Conservation (phyloP, 2,329 filamentous ascomycete genomes). For the Fusarium sp. region DNA sequence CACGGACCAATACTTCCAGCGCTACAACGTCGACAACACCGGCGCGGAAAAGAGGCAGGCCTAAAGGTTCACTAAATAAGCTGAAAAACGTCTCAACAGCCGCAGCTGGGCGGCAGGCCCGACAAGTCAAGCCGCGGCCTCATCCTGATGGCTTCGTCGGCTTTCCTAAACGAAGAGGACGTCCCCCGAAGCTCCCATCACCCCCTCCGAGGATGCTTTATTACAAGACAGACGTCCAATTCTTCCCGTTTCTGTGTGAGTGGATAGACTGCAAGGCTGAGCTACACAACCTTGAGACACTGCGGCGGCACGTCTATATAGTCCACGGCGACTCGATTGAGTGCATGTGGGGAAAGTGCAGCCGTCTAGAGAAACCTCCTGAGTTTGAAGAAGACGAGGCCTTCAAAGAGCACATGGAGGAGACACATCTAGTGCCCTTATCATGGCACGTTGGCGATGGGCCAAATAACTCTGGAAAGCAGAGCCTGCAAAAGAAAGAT, state of each 20-base stretch:
- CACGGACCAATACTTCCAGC: slow-evolving; percentile 6
- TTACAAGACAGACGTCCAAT: slow-evolving; percentile 55
- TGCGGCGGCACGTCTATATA: slow-evolving; percentile 63
- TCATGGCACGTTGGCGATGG: slow-evolving; percentile 71
- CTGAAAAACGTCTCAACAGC: slow-evolving; percentile 42
- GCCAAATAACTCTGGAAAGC: slow-evolving; percentile 54
- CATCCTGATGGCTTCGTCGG: slow-evolving; percentile 39
- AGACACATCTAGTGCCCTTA: slow-evolving; percentile 63
- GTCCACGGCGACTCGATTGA: slow-evolving; percentile 57
- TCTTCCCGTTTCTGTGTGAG: slow-evolving; percentile 67
- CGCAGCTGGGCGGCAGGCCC: slow-evolving; percentile 37
- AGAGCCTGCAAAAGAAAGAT: slow-evolving; percentile 31
- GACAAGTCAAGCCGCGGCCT: slow-evolving; percentile 46
- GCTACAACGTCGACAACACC: slow-evolving; percentile 12
- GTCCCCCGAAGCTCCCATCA: slow-evolving; percentile 54
- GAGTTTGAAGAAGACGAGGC: slow-evolving; percentile 53
- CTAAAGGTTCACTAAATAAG: slow-evolving; percentile 58
- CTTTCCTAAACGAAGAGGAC: slow-evolving; percentile 55
- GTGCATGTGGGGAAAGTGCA: slow-evolving; percentile 52
- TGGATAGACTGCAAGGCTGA: slow-evolving; percentile 69
- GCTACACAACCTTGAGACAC: slow-evolving; percentile 70
- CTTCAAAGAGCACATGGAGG: slow-evolving; percentile 64
- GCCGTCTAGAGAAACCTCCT: slow-evolving; percentile 20
- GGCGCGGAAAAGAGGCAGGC: slow-evolving; percentile 53
- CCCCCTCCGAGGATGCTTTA: slow-evolving; percentile 57